A percentile compares a stretch with the other conserved stretches of the same genome.
Conservation (phyloP, 305 asterid species). For the Stenogyne calaminthoides region DNA sequence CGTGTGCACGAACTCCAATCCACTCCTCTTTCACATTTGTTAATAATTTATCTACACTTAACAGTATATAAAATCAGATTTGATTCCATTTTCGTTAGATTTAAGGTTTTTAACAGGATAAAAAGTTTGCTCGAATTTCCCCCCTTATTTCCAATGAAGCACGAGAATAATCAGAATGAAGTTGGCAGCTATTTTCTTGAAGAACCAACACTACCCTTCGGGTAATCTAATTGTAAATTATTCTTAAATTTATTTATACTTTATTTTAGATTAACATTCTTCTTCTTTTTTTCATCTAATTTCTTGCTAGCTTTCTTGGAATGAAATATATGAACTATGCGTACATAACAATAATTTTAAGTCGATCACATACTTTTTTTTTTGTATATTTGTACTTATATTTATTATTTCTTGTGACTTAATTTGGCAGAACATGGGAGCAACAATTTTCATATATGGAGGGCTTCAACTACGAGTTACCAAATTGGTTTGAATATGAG, state of each 20-base stretch:
- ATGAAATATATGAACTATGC: no score
- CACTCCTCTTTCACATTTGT: slow-evolving; percentile 33
- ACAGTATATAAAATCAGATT: slow-evolving; percentile 26
- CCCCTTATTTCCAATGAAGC: slow-evolving; percentile 35
- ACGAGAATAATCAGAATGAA: slow-evolving; percentile 37
- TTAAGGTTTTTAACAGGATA: neutral
- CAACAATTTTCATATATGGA: slow-evolving; percentile 31
- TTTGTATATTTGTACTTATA: neutral
- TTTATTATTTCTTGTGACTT: neutral
- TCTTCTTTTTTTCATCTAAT: neutral
- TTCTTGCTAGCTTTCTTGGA: no score
- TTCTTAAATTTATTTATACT: neutral
- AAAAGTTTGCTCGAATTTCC: neutral
- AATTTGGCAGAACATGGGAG: slow-evolving; percentile 45
- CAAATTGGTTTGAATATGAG: slow-evolving; percentile 27
- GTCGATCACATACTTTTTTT: no score
- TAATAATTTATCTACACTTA: slow-evolving; percentile 12
- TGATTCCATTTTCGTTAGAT: slow-evolving; percentile 4
- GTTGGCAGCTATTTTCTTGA: slow-evolving; percentile 35
- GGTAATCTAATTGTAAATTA: slow-evolving; percentile 35
- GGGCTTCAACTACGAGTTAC: slow-evolving; percentile 26
- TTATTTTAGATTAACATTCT: neutral
- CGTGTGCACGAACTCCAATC: slow-evolving; percentile 59
- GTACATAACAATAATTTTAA: no score
- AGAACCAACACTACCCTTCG: slow-evolving; percentile 40